Percentiles rank a stretch among this genome's conserved stretches.
phyloP scores from a whole-genome alignment of 768 basidiomycete genomes.

The Daedalea quercina region DNA sequence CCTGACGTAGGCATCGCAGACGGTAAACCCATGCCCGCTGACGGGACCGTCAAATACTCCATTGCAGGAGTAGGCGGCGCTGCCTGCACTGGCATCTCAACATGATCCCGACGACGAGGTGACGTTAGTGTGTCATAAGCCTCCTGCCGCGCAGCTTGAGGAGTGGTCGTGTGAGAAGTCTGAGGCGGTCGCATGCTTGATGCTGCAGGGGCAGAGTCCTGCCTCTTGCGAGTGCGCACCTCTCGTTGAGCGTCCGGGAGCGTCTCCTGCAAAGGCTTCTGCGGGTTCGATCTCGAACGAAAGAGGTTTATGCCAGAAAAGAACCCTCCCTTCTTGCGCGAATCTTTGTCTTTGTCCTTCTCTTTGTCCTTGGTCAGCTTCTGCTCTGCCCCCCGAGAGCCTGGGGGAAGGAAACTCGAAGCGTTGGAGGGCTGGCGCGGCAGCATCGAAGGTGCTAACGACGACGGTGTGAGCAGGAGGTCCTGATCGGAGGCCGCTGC shows the following conservation, averaged over 20 bases:
- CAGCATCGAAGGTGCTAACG: conserved; percentile 37
- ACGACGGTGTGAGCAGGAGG: conserved; percentile 58
- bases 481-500: conserved; percentile 37
- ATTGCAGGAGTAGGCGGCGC: conserved; percentile 3
- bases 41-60: background rate
- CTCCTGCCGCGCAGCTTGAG: no score
- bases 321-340: conserved; percentile 32
- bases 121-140: no score
- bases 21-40: conserved; percentile 4
- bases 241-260: conserved; percentile 3
- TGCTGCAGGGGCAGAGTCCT: conserved; percentile 8
- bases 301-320: conserved; percentile 26
- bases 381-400: conserved; percentile 23
- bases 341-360: conserved; percentile 25
- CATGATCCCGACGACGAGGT: background rate
- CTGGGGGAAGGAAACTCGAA: conserved; percentile 9
- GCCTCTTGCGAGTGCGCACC: conserved; percentile 7
- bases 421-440: conserved; percentile 10
- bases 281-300: conserved; percentile 23
- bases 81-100: background rate
- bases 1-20: conserved; percentile 11
- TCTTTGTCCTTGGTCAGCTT: conserved; percentile 2
- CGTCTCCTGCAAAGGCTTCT: conserved; percentile 14
- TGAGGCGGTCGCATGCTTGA: background rate
- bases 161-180: background rate